These are phyloP conservation scores for Nicotiana knightiana DNA, from an alignment of 257 asterid genomes.

Conservation along the genomic window DNA sequence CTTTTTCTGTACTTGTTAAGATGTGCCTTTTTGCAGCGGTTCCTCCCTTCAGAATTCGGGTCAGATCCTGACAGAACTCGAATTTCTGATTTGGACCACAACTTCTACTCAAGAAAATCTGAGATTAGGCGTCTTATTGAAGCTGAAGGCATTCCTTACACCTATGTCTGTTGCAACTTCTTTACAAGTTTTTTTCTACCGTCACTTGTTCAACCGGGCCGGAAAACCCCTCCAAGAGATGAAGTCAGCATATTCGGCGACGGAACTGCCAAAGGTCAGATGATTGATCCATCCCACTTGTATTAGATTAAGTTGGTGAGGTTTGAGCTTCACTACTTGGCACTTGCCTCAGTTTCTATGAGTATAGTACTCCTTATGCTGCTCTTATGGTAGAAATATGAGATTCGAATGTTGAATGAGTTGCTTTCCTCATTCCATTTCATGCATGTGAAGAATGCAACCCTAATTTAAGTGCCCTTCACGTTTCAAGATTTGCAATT, in stretches of 20 bases:
- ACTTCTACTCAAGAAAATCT: conserved; percentile 65
- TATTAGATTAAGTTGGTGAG: neutral
- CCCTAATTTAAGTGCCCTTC: neutral
- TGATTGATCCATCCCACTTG: neutral
- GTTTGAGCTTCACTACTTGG: neutral
- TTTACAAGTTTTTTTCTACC: conserved; percentile 68
- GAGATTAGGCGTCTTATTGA: conserved; percentile 79
- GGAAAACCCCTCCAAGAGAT: conserved; percentile 61
- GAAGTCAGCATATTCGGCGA: conserved; percentile 75
- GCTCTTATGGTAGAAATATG: neutral
- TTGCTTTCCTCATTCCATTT: neutral
- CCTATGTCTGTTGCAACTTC: conserved; percentile 85
- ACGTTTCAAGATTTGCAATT: neutral
- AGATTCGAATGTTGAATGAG: neutral
- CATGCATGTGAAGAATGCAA: neutral
- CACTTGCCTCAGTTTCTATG: neutral
- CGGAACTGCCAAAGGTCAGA: conserved; percentile 64
- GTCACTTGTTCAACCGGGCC: conserved; percentile 79
- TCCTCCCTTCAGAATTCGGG: conserved; percentile 91
- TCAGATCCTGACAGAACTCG: conserved; percentile 69
- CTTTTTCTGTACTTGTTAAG: neutral
- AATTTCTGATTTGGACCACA: conserved; percentile 54
- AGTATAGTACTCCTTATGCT: neutral
- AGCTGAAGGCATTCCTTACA: conserved; percentile 68
- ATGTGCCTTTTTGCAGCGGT: conserved; percentile 50